Evolutionary conservation across 139 green algal genomes (phyloP).

Genomic region (Chlorella sorokiniana): DNA sequence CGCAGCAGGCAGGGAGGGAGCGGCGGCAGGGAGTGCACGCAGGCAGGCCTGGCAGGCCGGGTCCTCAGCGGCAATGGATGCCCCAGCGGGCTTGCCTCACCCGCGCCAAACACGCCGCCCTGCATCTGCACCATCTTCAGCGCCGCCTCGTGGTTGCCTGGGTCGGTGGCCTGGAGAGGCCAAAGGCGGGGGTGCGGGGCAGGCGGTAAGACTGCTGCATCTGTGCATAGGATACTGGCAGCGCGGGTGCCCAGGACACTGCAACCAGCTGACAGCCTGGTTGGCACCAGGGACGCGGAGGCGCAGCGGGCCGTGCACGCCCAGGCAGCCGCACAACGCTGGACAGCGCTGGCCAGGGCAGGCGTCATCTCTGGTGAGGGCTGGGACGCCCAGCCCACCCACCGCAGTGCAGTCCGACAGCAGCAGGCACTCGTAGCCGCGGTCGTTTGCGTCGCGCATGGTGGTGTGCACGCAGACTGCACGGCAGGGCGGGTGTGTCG

Average conservation of each 20-base stretch:
- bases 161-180: slow-evolving; percentile 61
- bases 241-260: too few relatives aligned
- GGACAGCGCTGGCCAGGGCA: neutral
- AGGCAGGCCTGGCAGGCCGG: too few relatives aligned
- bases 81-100: neutral
- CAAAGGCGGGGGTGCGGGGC: too few relatives aligned
- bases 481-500: neutral
- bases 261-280: too few relatives aligned
- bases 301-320: too few relatives aligned
- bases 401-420: slow-evolving; percentile 60
- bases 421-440: slow-evolving; percentile 75
- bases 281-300: too few relatives aligned
- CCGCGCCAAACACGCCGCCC: slow-evolving; percentile 62
- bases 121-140: slow-evolving; percentile 73
- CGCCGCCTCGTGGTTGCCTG: slow-evolving; percentile 58
- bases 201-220: neutral
- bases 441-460: slow-evolving; percentile 75
- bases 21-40: neutral
- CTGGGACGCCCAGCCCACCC: neutral
- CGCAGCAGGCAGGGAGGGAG: neutral
- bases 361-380: neutral
- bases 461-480: slow-evolving; percentile 67
- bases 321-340: too few relatives aligned
- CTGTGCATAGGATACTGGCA: neutral
- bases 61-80: too few relatives aligned